Base-by-base conservation (phyloP, 495 filamentous ascomycete species). In the Penicillium manginii region DNA sequence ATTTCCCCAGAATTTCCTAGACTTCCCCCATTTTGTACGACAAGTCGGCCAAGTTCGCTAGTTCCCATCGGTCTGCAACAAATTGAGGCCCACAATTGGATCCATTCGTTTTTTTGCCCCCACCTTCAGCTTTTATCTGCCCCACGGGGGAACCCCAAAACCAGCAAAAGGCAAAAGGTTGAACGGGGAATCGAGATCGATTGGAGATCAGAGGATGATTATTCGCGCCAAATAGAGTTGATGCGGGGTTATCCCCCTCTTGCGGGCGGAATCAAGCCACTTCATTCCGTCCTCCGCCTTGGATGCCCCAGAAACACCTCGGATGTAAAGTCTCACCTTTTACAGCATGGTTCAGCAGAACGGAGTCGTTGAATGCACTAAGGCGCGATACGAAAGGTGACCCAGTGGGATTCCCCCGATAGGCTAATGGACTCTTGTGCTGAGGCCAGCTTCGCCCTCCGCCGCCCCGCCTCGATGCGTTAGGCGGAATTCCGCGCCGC, bases 401-500 rank as follows among this genome's bases (percentile, higher is more conserved):
- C 10, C 21, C 21, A 14, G 45, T 47, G 10, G 2, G 22, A 3
- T 47, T 47, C 14, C 21, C 22, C 21, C 18, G 22, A 23, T 47
- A 11, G 45, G 45, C 45, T 10, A 26, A 9, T 26, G 9, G 10
- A 10, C 22, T 26, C 3, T 9, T 12, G 18, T 26, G 6, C 11
- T 11, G 21, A 12, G 2, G 21, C 9, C 2, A 46, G 5, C 40
- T 21, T 47, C 19, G 21, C 45, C n/a, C 42, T 47, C 14, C 6
- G 21, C 9, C 21, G 45, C 19, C 45, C 40, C 45, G 19, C 45
- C 45, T 26, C 22, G 21, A 22, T 47, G 22, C 45, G 22, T 26
- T 47, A 47, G 45, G 21, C 45, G 45, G 45, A 47, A 47, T 47
- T 22, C 40, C 11, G 45, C 45, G 19, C 45, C 21, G 45, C 22